Evolutionary conservation across 2,329 filamentous ascomycete species (phyloP), one percentile per base, ranked within the genome.

Genomic region (Aquanectria penicillioides): DNA sequence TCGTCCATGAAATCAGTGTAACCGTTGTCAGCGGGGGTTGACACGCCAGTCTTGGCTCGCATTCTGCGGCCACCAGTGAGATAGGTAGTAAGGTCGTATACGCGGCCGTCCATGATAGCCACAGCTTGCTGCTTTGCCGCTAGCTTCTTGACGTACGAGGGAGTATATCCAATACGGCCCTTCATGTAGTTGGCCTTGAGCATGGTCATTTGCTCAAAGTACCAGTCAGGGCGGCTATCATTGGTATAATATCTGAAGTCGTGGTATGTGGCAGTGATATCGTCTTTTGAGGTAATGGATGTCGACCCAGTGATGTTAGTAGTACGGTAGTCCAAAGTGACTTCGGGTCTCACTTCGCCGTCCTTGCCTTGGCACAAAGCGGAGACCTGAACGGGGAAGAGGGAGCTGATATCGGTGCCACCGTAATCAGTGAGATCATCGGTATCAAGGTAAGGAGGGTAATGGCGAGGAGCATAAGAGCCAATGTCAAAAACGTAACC

Each of bases 361-460:
- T 88, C 82, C 26, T 85, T 86, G 57, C 94, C 95, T 59, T 90
- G 86, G 76, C 95, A 99, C 31, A 99, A 83, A 37, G 94, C 93
- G 5, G 90, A 96, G 13, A 99, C 94, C 74, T 99, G 95, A 1
- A 99, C 84, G 0, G 96, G 95, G 79, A 99, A 99, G 10, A 99
- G 83, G 33, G 85, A 81, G 18, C 92, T 96, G n/a, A 94, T 89
- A 71, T 99, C 96, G 37, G 87, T 79, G 50, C 95, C 95, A 43
- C 91, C 94, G 68, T 98, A 99, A 68, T 91, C 89, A 63, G 90
- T 81, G 41, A 98, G 77, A 7, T 87, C 87, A 28, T 63, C 65
- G 3, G 44, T 46, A 86, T 82, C 61, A 86, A 87, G 43, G 15
- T 87, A 76, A 36, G 80, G 80, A 13, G 79, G 82, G 73, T 97